phyloP scores from a whole-genome alignment of 2,329 filamentous ascomycete species.

The Parastagonospora avenae region DNA sequence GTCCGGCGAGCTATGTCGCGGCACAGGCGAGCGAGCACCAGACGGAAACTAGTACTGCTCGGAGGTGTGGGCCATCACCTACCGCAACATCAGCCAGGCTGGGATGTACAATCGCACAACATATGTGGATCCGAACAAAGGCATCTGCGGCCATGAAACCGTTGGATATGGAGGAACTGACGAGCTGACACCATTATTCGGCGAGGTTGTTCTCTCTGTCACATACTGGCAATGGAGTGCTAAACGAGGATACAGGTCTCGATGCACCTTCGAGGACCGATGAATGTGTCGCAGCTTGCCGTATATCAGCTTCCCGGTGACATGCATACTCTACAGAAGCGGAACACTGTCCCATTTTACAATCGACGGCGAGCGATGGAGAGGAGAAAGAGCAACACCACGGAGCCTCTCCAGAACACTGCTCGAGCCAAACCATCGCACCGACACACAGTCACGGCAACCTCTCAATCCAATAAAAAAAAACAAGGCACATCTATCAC shows the following conservation, averaged over 20 bases:
- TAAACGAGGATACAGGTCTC: conserved; percentile 62
- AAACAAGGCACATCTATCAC: neutral
- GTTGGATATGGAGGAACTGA: conserved; percentile 65
- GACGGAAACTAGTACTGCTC: conserved; percentile 71
- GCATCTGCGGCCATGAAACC: conserved; percentile 60
- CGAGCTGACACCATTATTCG: conserved; percentile 68
- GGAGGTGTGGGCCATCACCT: conserved; percentile 69
- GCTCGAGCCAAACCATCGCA: too few species aligned
- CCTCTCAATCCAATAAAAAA: neutral
- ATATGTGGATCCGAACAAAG: conserved; percentile 61
- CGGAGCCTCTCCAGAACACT: too few species aligned
- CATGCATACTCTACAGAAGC: conserved; percentile 17
- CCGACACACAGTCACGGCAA: too few species aligned
- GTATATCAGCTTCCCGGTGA: conserved; percentile 62
- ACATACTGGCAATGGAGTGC: neutral
- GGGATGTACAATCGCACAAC: conserved; percentile 70
- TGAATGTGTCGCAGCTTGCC: conserved; percentile 70
- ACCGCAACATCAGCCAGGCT: conserved; percentile 63
- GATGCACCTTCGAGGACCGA: conserved; percentile 73
- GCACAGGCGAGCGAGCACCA: conserved; percentile 37
- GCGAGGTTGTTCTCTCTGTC: conserved; percentile 62
- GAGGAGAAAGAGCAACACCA: neutral
- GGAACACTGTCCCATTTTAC: conserved; percentile 25
- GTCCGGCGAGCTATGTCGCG: conserved; percentile 40
- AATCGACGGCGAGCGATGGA: conserved; percentile 13